Conservation (phyloP, 176 grass and related monocot genomes). For the Coix lacrymajobi region DNA sequence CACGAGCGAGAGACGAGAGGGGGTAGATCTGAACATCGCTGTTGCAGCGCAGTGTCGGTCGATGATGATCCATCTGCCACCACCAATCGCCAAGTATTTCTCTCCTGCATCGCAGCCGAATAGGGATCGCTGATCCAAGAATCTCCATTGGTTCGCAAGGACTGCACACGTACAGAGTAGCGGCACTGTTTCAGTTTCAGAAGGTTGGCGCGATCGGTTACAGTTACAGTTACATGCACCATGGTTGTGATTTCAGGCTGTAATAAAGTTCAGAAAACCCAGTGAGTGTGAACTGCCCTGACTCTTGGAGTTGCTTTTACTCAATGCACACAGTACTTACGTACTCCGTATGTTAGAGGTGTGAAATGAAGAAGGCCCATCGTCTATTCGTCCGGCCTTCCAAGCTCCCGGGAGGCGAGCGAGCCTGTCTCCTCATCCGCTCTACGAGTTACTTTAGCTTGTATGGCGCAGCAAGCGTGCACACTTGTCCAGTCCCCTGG, state of each 20-base stretch:
- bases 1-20: not conserved
- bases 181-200: too few relatives aligned
- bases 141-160: too few relatives aligned
- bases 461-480: not conserved
- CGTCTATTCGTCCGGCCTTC: not conserved
- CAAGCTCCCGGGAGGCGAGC: conserved; percentile 33
- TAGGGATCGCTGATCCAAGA: too few relatives aligned
- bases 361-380: not conserved
- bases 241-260: too few relatives aligned
- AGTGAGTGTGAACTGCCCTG: too few relatives aligned
- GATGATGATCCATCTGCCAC: not conserved
- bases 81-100: not conserved
- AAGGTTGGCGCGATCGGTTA: too few relatives aligned
- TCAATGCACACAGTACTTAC: too few relatives aligned
- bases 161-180: too few relatives aligned
- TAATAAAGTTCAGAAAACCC: too few relatives aligned
- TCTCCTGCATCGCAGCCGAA: not conserved
- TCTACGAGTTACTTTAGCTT: not conserved
- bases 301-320: too few relatives aligned
- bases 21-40: conserved; percentile 26
- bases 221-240: too few relatives aligned
- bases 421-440: not conserved
- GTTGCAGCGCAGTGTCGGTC: not conserved
- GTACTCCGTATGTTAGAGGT: too few relatives aligned
- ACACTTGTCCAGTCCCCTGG: conserved; percentile 26